Evolutionary conservation across 768 basidiomycete species (phyloP).

Genomic region (Hypsizygus marmoreus): DNA sequence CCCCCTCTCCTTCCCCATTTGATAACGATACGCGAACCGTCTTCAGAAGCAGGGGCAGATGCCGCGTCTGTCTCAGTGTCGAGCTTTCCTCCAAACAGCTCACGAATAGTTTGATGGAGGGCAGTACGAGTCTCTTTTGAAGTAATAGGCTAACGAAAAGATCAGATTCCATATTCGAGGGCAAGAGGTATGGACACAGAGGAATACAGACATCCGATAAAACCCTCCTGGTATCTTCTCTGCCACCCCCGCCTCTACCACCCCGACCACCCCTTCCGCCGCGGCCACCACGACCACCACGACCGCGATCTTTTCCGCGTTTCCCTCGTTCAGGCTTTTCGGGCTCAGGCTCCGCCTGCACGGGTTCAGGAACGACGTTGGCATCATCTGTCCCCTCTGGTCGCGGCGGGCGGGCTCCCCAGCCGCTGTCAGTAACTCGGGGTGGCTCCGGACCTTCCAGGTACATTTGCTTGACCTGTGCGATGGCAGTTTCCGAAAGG

Average conservation of each 20-base stretch:
- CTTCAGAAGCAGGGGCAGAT: slow-evolving; percentile 48
- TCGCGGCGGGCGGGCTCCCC: slow-evolving; percentile 54
- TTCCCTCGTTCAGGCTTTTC: slow-evolving; percentile 30
- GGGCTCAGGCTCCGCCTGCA: slow-evolving; percentile 26
- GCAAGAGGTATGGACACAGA: slow-evolving; percentile 12
- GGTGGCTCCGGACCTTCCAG: slow-evolving; percentile 84
- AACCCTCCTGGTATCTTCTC: slow-evolving; percentile 74
- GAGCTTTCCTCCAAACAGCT: slow-evolving; percentile 80
- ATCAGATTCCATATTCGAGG: slow-evolving; percentile 13
- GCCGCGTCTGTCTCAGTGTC: slow-evolving; percentile 77
- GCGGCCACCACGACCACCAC: slow-evolving; percentile 48
- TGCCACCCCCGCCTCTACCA: slow-evolving; percentile 42
- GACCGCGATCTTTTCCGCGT: slow-evolving; percentile 44
- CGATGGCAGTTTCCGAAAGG: slow-evolving; percentile 62
- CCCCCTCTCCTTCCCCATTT: slow-evolving; percentile 68
- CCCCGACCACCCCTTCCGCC: slow-evolving; percentile 40
- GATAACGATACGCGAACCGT: slow-evolving; percentile 77
- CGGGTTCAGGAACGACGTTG: slow-evolving; percentile 17
- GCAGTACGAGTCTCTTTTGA: slow-evolving; percentile 81
- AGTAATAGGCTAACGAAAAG: slow-evolving; percentile 65
- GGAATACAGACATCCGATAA: slow-evolving; percentile 71
- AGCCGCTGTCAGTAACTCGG: slow-evolving; percentile 71
- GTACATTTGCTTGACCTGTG: slow-evolving; percentile 69
- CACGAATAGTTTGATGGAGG: slow-evolving; percentile 80
- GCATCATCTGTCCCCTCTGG: slow-evolving; percentile 15